These are phyloP conservation scores for Dalbergia cochinchinensis DNA, from an alignment of 306 rosid genomes.

Conservation along the genomic window DNA sequence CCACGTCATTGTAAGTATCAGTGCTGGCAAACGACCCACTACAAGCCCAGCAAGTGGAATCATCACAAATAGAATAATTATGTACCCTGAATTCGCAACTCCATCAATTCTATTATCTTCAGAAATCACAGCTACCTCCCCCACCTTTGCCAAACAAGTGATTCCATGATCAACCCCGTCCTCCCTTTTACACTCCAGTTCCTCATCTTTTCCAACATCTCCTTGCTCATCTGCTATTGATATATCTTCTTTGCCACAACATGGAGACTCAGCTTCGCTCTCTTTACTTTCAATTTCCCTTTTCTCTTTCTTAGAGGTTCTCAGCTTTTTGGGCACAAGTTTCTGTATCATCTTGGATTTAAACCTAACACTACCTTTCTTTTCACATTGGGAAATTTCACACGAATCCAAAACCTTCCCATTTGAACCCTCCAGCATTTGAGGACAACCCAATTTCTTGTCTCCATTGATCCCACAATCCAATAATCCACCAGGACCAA, in stretches of 20 bases:
- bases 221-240: constrained; percentile 1
- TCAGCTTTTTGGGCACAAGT: constrained; percentile 66
- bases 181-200: constrained; percentile 30
- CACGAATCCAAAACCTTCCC: constrained; percentile 28
- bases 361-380: constrained; percentile 46
- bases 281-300: constrained; percentile 24
- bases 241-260: constrained; percentile 31
- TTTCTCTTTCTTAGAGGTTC: constrained; percentile 50
- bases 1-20: constrained; percentile 65
- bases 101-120: constrained; percentile 11
- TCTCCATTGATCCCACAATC: not conserved
- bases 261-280: constrained; percentile 23
- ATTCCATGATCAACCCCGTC: constrained; percentile 38
- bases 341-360: constrained; percentile 64
- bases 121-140: constrained; percentile 1
- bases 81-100: constrained; percentile 51
- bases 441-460: constrained; percentile 11
- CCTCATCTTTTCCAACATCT: not conserved
- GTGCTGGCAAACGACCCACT: constrained; percentile 64
- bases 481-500: constrained; percentile 30
- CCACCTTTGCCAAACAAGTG: not conserved
- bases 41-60: constrained; percentile 70
- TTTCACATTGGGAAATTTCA: constrained; percentile 8
- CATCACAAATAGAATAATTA: constrained; percentile 47
- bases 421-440: constrained; percentile 18